Evolutionary conservation across 139 green algal species (phyloP).

Genomic region (Chlorella sp.): DNA sequence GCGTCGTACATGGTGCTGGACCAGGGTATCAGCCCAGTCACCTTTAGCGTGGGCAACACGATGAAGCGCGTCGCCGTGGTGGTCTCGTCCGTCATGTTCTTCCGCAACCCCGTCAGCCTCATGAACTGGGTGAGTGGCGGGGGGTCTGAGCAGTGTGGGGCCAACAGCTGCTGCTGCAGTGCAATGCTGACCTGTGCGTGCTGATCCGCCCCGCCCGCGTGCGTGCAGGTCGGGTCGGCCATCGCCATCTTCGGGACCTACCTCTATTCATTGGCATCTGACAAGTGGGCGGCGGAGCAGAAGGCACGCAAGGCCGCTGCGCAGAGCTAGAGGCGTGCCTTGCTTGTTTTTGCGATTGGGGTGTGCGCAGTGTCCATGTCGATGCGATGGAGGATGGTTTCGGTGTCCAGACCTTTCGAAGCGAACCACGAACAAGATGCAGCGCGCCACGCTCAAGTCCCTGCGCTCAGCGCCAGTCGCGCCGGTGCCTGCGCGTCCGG

Average conservation of each 20-base stretch:
- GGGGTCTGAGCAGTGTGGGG: neutral
- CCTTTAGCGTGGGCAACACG: conserved; percentile 87
- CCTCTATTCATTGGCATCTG: conserved; percentile 71
- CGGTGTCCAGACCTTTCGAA: too few species aligned
- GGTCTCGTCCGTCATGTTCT: conserved; percentile 50
- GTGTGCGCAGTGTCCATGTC: too few species aligned
- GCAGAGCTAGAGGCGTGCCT: neutral
- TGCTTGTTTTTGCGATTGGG: neutral
- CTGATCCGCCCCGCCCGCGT: neutral
- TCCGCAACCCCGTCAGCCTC: conserved; percentile 59
- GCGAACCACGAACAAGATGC: too few species aligned
- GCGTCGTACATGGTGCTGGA: conserved; percentile 85
- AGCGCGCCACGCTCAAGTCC: too few species aligned
- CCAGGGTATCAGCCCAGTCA: conserved; percentile 76
- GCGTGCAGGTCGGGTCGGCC: conserved; percentile 35
- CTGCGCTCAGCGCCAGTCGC: too few species aligned
- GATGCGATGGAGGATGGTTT: too few species aligned
- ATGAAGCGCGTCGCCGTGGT: conserved; percentile 95
- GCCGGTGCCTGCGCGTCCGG: too few species aligned
- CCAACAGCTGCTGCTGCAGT: neutral
- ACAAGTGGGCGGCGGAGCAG: conserved; percentile 49
- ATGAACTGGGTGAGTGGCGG: conserved; percentile 65
- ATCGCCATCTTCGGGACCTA: conserved; percentile 82
- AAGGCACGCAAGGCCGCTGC: conserved; percentile 30
- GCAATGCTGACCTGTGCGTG: neutral